Evolutionary conservation across 2,329 filamentous ascomycete genomes (phyloP).

Genomic region (Thielaviopsis ethacetica): DNA sequence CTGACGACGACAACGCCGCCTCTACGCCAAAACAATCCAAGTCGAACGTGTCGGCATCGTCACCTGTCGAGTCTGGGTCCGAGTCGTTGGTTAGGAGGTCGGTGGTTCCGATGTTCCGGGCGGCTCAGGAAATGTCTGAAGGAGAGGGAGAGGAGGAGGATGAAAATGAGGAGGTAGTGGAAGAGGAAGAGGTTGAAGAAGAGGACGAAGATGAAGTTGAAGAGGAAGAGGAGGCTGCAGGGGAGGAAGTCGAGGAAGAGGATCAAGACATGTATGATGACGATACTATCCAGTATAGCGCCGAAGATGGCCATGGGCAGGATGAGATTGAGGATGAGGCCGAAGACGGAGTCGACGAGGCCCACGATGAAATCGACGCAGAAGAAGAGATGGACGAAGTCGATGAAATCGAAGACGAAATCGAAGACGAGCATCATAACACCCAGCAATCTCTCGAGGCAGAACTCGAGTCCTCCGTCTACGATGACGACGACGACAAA

Average conservation of each 20-base stretch:
- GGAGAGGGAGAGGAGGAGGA: slow-evolving; percentile 1
- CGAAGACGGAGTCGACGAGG: neutral
- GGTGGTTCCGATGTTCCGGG: neutral
- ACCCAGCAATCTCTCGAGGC: neutral
- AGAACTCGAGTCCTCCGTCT: neutral
- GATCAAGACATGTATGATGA: neutral
- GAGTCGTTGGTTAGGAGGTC: neutral
- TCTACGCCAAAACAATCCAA: neutral
- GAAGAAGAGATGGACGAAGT: neutral
- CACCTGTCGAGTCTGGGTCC: neutral
- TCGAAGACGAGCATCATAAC: neutral
- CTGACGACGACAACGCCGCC: slow-evolving; percentile 21
- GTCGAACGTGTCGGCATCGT: neutral
- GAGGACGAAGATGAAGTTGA: neutral
- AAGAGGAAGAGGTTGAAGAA: neutral
- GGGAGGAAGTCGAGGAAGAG: slow-evolving; percentile 8
- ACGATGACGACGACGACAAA: neutral
- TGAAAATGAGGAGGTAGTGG: slow-evolving; percentile 4
- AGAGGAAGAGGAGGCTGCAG: neutral
- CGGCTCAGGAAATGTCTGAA: slow-evolving; percentile 1
- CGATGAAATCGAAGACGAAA: neutral
- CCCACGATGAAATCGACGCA: neutral
- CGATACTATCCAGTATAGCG: neutral
- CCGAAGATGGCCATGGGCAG: neutral
- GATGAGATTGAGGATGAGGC: neutral